These are phyloP conservation scores for Ramaria sp. DNA, from an alignment of 768 basidiomycete genomes.

Conservation along the genomic window DNA sequence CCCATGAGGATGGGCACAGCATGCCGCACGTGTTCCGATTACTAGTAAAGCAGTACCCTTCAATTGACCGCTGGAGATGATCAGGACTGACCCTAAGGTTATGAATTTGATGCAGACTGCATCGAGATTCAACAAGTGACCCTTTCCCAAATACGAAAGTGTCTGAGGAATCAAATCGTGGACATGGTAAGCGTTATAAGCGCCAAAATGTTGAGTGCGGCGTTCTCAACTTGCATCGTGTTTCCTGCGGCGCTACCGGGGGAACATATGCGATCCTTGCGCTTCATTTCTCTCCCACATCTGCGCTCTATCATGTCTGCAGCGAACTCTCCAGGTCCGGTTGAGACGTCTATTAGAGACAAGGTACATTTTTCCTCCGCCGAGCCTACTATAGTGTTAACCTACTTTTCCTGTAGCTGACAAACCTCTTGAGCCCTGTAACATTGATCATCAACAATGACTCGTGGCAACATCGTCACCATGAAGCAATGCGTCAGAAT, in stretches of 20 bases:
- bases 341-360: slow-evolving; percentile 46
- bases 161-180: too few species aligned
- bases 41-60: too few species aligned
- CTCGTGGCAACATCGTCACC: slow-evolving; percentile 79
- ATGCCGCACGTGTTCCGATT: too few species aligned
- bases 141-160: too few species aligned
- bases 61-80: too few species aligned
- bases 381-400: not conserved
- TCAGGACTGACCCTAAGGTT: too few species aligned
- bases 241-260: not conserved
- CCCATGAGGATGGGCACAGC: too few species aligned
- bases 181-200: too few species aligned
- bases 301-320: slow-evolving; percentile 8
- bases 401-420: slow-evolving; percentile 35
- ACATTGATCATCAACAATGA: slow-evolving; percentile 65
- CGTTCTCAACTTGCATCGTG: not conserved
- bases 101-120: too few species aligned
- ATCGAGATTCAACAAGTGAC: too few species aligned
- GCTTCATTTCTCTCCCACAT: not conserved
- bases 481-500: slow-evolving; percentile 66
- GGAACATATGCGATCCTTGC: not conserved
- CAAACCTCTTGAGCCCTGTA: slow-evolving; percentile 45
- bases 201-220: not conserved
- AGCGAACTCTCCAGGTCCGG: slow-evolving; percentile 25
- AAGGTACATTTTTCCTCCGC: slow-evolving; percentile 14